phyloP scores from a whole-genome alignment of 2,329 filamentous ascomycete genomes.

The Hypoxylon sp. region DNA sequence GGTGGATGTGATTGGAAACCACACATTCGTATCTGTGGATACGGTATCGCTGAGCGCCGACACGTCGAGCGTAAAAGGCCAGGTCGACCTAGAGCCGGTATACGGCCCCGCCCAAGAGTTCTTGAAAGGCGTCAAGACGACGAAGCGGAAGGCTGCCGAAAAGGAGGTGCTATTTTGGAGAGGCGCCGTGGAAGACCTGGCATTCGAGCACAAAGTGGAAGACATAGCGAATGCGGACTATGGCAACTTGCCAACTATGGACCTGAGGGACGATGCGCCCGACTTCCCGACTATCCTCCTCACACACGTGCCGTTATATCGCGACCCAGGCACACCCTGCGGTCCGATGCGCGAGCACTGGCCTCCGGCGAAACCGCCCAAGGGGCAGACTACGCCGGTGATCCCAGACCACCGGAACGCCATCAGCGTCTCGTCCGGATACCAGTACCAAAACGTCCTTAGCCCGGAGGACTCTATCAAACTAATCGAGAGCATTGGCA shows the following conservation, averaged over 20 bases:
- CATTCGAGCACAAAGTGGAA: constrained; percentile 66
- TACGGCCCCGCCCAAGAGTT: constrained; percentile 82
- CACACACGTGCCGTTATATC: constrained; percentile 89
- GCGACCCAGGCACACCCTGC: constrained; percentile 82
- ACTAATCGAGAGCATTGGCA: constrained; percentile 79
- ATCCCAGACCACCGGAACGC: constrained; percentile 76
- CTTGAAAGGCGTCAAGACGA: constrained; percentile 68
- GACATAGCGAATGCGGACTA: constrained; percentile 60
- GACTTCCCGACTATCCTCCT: constrained; percentile 89
- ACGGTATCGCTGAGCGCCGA: constrained; percentile 84
- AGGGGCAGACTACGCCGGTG: constrained; percentile 62
- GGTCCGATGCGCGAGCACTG: constrained; percentile 85
- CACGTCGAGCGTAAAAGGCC: constrained; percentile 59
- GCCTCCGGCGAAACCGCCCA: constrained; percentile 71
- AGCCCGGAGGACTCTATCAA: constrained; percentile 77
- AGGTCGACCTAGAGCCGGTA: constrained; percentile 65
- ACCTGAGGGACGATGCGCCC: constrained; percentile 54
- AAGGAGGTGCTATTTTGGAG: constrained; percentile 72
- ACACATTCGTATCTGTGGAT: constrained; percentile 93
- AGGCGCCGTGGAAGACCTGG: constrained; percentile 63
- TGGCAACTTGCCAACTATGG: constrained; percentile 49
- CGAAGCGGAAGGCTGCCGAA: constrained; percentile 72
- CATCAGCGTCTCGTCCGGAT: constrained; percentile 78
- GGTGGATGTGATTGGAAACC: constrained; percentile 91
- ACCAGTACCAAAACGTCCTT: constrained; percentile 97